These are phyloP conservation scores for Macrocybe gigantea DNA, from an alignment of 768 basidiomycete genomes.

Conservation along the genomic window DNA sequence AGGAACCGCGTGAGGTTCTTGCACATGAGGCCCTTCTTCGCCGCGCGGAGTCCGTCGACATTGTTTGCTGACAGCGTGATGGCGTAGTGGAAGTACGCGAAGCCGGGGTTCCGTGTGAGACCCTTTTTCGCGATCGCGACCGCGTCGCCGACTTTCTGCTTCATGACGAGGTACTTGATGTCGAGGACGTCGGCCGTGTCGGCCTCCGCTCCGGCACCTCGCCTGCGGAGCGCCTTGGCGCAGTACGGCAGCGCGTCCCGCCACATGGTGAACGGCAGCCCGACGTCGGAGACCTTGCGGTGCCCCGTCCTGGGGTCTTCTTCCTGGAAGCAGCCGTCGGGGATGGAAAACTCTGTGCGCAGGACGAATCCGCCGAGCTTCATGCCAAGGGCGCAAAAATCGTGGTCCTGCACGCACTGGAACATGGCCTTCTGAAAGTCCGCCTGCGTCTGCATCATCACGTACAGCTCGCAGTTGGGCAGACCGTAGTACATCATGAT, in stretches of 20 bases:
- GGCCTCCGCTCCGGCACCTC: slow-evolving; percentile 29
- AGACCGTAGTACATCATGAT: slow-evolving; percentile 44
- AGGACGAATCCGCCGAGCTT: slow-evolving; percentile 44
- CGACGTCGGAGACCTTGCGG: slow-evolving; percentile 33
- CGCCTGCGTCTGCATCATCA: slow-evolving; percentile 30
- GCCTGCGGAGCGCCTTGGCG: slow-evolving; percentile 47
- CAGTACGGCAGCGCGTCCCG: slow-evolving; percentile 53
- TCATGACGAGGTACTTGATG: slow-evolving; percentile 52
- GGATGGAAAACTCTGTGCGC: slow-evolving; percentile 54
- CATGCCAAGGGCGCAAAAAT: slow-evolving; percentile 47
- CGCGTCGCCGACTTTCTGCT: slow-evolving; percentile 41
- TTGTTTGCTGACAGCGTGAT: slow-evolving; percentile 44
- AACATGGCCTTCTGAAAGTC: slow-evolving; percentile 54
- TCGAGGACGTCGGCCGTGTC: slow-evolving; percentile 62
- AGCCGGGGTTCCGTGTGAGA: slow-evolving; percentile 48
- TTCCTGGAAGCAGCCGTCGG: slow-evolving; percentile 48
- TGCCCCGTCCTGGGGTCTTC: slow-evolving; percentile 36
- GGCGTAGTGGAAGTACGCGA: slow-evolving; percentile 62
- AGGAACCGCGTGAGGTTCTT: slow-evolving; percentile 49
- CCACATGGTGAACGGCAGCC: slow-evolving; percentile 58
- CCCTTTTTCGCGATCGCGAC: slow-evolving; percentile 38
- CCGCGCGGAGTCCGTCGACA: slow-evolving; percentile 48
- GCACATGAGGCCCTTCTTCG: slow-evolving; percentile 64
- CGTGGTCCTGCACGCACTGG: slow-evolving; percentile 34
- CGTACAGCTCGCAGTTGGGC: slow-evolving; percentile 37